phyloP scores from a whole-genome alignment of 2,329 filamentous ascomycete genomes.

The Thielaviopsis musarum region DNA sequence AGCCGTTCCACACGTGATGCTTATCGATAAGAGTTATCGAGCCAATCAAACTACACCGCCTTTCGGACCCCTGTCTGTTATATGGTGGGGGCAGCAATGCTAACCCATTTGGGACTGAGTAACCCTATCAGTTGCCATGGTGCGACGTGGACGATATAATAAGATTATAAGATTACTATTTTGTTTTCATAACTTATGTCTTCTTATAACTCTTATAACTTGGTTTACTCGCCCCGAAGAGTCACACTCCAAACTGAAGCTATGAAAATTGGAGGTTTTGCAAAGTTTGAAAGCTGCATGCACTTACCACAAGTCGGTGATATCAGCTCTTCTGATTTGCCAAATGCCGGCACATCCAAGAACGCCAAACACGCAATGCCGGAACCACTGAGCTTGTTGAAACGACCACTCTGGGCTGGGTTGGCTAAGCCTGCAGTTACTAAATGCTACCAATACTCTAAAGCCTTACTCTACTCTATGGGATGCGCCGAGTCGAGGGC shows the following conservation, averaged over 20 bases:
- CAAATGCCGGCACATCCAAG: neutral
- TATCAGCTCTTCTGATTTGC: neutral
- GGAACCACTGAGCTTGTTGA: too few species aligned
- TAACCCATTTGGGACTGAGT: neutral
- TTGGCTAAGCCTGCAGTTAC: too few species aligned
- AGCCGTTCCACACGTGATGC: slow-evolving; percentile 8
- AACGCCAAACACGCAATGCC: neutral
- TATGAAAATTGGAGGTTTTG: neutral
- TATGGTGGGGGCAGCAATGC: neutral
- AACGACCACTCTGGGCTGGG: too few species aligned
- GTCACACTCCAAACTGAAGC: neutral
- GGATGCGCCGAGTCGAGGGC: neutral
- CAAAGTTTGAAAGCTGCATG: neutral
- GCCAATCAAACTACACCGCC: slow-evolving; percentile 6
- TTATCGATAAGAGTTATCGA: slow-evolving; percentile 12
- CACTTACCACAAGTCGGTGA: neutral
- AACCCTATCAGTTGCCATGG: neutral
- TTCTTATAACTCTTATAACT: neutral
- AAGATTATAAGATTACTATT: neutral
- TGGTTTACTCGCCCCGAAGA: neutral
- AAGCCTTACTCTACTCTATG: neutral
- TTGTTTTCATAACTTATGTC: neutral
- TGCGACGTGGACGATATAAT: too few species aligned
- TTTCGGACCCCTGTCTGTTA: slow-evolving; percentile 1
- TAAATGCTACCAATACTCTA: neutral